Conservation (phyloP, 441 rosid species). For the Omphalea diandra region DNA sequence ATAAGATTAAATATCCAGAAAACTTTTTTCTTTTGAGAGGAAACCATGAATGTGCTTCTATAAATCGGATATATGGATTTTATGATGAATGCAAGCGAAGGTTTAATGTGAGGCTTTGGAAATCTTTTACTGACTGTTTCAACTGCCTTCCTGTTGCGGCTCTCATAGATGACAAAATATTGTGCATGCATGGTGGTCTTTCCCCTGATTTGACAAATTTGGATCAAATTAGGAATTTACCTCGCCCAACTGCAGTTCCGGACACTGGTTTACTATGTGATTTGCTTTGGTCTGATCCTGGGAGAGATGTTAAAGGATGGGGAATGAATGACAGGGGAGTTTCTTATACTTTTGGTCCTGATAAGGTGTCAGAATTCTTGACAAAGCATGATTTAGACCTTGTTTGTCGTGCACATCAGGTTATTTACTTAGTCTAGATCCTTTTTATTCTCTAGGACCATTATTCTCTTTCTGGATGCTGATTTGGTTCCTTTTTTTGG, state of each 20-base stretch:
- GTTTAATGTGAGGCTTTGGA: slow-evolving; percentile 89
- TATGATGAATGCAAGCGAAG: slow-evolving; percentile 91
- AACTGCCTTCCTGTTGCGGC: slow-evolving; percentile 94
- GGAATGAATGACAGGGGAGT: slow-evolving; percentile 96
- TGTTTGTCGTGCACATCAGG: slow-evolving; percentile 99
- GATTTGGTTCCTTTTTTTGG: slow-evolving; percentile 9
- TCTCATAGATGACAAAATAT: slow-evolving; percentile 77
- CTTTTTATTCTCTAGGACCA: slow-evolving; percentile 12
- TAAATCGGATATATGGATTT: slow-evolving; percentile 84
- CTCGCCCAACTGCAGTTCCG: slow-evolving; percentile 74
- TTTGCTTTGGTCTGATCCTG: slow-evolving; percentile 97
- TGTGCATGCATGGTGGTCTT: slow-evolving; percentile 97
- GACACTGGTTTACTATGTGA: slow-evolving; percentile 89
- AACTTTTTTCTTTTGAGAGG: slow-evolving; percentile 89
- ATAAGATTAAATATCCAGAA: slow-evolving; percentile 87
- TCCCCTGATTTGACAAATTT: slow-evolving; percentile 76
- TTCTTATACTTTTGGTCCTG: slow-evolving; percentile 84
- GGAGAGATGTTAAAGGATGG: slow-evolving; percentile 84
- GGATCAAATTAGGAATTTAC: slow-evolving; percentile 68
- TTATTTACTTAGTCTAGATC: slow-evolving; percentile 18
- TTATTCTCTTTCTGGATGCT: slow-evolving; percentile 16
- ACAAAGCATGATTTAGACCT: slow-evolving; percentile 78
- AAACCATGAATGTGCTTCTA: slow-evolving; percentile 88
- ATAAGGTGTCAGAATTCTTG: slow-evolving; percentile 76
- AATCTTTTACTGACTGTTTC: slow-evolving; percentile 78